A percentile compares a stretch with the other conserved stretches of the same genome.
Evolutionary conservation across 2,329 filamentous ascomycete species (phyloP).

Genomic region (Taxawa tesnikishii): DNA sequence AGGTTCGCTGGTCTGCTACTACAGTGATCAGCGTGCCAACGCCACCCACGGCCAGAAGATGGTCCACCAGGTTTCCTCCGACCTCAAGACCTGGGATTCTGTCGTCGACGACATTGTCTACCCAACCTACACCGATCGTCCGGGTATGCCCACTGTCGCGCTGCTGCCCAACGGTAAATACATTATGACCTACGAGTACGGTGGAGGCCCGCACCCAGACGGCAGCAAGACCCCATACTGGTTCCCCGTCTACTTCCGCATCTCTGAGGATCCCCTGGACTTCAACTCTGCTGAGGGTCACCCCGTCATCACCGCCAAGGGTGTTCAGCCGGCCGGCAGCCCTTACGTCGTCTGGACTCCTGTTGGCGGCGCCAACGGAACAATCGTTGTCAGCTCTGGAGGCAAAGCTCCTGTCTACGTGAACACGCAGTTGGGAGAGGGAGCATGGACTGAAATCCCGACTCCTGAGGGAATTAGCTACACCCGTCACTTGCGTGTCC

Average conservation of each 20-base stretch:
- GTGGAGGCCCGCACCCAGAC: slow-evolving; percentile 27
- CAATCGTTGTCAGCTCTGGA: slow-evolving; percentile 34
- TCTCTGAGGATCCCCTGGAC: slow-evolving; percentile 32
- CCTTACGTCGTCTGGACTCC: slow-evolving; percentile 43
- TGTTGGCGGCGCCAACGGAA: slow-evolving; percentile 36
- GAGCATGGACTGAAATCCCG: slow-evolving; percentile 31
- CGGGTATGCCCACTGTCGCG: slow-evolving; percentile 53
- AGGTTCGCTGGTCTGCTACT: slow-evolving; percentile 53
- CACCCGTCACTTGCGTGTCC: slow-evolving; percentile 32
- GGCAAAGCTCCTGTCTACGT: slow-evolving; percentile 31
- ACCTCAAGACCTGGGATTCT: slow-evolving; percentile 47
- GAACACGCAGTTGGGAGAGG: slow-evolving; percentile 32
- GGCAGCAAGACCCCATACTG: slow-evolving; percentile 20
- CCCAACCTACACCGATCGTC: slow-evolving; percentile 48
- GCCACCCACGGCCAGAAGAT: slow-evolving; percentile 55
- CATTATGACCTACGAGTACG: slow-evolving; percentile 55
- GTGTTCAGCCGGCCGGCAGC: slow-evolving; percentile 31
- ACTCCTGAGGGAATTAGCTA: slow-evolving; percentile 32
- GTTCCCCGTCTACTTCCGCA: slow-evolving; percentile 43
- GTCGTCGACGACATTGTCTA: slow-evolving; percentile 52
- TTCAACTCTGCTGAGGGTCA: slow-evolving; percentile 30
- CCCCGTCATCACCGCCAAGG: slow-evolving; percentile 31
- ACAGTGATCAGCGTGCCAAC: slow-evolving; percentile 58
- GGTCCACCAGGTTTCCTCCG: slow-evolving; percentile 48
- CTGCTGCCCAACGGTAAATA: slow-evolving; percentile 47